Evolutionary conservation across 768 basidiomycete genomes (phyloP), one percentile per base, ranked within the genome.

Genomic region (Auriscalpium vulgare): DNA sequence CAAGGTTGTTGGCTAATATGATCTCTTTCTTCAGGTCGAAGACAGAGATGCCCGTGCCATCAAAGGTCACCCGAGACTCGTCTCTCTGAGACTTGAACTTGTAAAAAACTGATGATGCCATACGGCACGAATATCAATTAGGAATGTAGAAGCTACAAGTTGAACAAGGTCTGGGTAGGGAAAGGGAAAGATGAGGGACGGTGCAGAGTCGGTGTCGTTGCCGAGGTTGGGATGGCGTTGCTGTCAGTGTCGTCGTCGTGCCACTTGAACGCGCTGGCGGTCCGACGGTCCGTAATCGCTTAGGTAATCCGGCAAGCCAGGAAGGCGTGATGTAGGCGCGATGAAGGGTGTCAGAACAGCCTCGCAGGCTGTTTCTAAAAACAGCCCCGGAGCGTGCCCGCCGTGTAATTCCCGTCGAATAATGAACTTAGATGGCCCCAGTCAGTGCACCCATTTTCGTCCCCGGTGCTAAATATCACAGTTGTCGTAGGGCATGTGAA

Each of bases 11-110:
- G 69, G 89, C 89, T 66, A 95, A 76, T 66, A 99, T 95, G 68
- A 99, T 91, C 74, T 98, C 97, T 78, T 87, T 91, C 77, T 99
- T 99, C 72, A 99, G 78, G 74, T 99, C 97, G 78, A 97, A 98
- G 64, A 98, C 93, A 67, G 94, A 94, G 68, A 99, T 98, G 60
- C 93, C 92, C 63, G 95, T 97, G 67, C 97, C 97, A 69, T 99
- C 95, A n/a, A 99, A 97, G 53, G 91, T 87, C 71, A 99, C 85
- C 68, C 93, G 79, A 56, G 93, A 94, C 73, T 98, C 95, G 75
- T 90, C 86, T 76, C 81, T 91, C 70, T 91, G 87, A 63, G 93
- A 93, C 71, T 85, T 91, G 86, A 97, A 99, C 75, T 88, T 89
- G 85, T 95, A 97, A 75, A 93, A 97, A 69, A 97, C 92, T 74